Base-by-base conservation (phyloP, 352 stramenopile genomes). In the Globisporangium apiculatum region DNA sequence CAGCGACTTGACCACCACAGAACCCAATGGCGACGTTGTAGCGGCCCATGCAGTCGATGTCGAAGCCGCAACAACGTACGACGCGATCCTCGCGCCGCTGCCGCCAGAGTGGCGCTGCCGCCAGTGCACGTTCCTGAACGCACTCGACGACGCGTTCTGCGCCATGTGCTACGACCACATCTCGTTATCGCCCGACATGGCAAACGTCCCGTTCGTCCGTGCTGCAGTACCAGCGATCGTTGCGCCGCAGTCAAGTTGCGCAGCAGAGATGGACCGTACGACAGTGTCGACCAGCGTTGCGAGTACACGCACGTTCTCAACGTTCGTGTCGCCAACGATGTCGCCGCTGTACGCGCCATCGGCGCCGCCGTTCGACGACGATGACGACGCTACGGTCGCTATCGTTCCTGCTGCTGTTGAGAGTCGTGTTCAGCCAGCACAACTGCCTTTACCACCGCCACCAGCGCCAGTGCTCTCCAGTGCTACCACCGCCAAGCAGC, bases 81-180 rank as follows among this genome's bases (percentile, higher is more conserved):
- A 64, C 17, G 51, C 58, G 48, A 53, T 43, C 41, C 35, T 59
- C 51, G 43, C 35, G 7, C 43, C 52, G 12, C 51, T 50, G 8
- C 38, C 18, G 12, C 18, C n/a, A 35, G 50, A 55, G 35, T 52
- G 42, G 47, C 12, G 4, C 45, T 42, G 55, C 53, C n/a, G 66
- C 50, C n/a, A 83, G 56, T 86, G 78, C 60, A 86, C 78, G 6
- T 88, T 67, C 54, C 41, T 73, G 11, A 88, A 88, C 51, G 38
- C 70, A n/a, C 71, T 83, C 52, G 71, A 63, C 35, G 67, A 71
- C n/a, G 72, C 76, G 2, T 88, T 86, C 62, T 88, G 78, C 12
- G 74, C 80, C 31, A 73, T 88, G 62, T 88, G 78, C 45, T 59
- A 70, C 14, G 72, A 70, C 14, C 78, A 86, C 54, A 76, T 83